Percentiles rank a stretch among this genome's conserved stretches.
phyloP scores from a whole-genome alignment of 2,329 filamentous ascomycete genomes.

The Xylariomycetidae sp. region DNA sequence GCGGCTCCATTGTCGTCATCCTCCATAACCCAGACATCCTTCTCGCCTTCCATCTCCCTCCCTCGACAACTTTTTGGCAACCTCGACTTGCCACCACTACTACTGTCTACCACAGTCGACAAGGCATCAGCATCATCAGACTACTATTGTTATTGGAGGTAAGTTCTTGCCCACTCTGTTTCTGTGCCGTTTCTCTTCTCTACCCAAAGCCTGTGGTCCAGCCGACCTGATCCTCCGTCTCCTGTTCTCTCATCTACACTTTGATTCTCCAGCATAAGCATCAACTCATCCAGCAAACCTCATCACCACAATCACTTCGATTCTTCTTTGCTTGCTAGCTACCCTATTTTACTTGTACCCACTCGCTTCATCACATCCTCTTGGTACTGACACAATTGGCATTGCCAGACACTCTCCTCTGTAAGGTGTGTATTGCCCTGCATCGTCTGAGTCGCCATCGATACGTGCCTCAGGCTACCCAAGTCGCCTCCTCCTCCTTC shows the following conservation, averaged over 20 bases:
- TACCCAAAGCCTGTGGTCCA: slow-evolving; percentile 3
- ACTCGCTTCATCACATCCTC: slow-evolving; percentile 51
- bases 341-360: slow-evolving; percentile 53
- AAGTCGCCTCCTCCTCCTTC: too few species aligned
- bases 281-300: slow-evolving; percentile 35
- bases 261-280: slow-evolving; percentile 39
- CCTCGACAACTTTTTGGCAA: too few species aligned
- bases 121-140: too few species aligned
- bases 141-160: too few species aligned
- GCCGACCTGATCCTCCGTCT: slow-evolving; percentile 2
- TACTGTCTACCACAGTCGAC: too few species aligned
- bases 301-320: slow-evolving; percentile 40
- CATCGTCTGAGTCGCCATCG: neutral
- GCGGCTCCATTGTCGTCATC: too few species aligned
- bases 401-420: slow-evolving; percentile 19
- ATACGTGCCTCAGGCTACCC: too few species aligned
- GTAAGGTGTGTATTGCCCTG: slow-evolving; percentile 12
- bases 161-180: too few species aligned
- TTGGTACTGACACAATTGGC: slow-evolving; percentile 42
- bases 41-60: too few species aligned
- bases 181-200: slow-evolving; percentile 15
- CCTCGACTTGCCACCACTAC: too few species aligned
- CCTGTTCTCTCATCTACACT: slow-evolving; percentile 19
- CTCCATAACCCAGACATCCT: too few species aligned
- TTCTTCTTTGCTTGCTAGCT: slow-evolving; percentile 51